Base-by-base conservation (phyloP, 2,329 filamentous ascomycete genomes). In the Aspergillus costaricaensis region DNA sequence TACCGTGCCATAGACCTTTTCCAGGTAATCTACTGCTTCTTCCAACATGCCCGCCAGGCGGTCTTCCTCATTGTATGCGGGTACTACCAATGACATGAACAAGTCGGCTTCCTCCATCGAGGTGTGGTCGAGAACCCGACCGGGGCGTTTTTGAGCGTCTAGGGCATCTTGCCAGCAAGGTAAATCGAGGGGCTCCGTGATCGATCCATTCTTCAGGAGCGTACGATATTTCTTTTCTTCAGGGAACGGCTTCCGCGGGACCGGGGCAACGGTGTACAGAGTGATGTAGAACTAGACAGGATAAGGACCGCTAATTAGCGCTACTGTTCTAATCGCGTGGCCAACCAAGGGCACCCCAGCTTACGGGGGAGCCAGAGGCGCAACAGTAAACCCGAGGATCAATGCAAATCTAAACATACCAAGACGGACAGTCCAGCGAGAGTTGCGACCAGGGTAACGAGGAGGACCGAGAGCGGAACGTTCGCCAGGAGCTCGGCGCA, bases 61-160 rank as follows among this genome's bases (percentile, higher is more conserved):
- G 60, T 90, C 84, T 74, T 94, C 89, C 73, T 99, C 95, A 68
- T 99, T 99, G 83, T 92, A 99, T 9, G 95, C 95, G 0, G 95
- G 95, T 47, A 99, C 89, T 0, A 99, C 92, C 7, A 98, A 88
- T 57, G 91, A 95, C 81, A 99, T 87, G 73, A 90, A 90, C n/a
- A 97, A 78, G 63, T 93, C 88, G 14, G 92, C 85, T 2, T 88
- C 83, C 65, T 92, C 89, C 57, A 96, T 89, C 48, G 78, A 78
- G 19, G 76, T 72, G 63, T 78, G 71, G 64, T 78, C 68, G 68
- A 69, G 61, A 48, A 63, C 66, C 67, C 71, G 68, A 82, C 80
- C 80, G 51, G 81, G 76, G 70, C 81, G 84, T 72, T 84, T 85
- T 75, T 85, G 86, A 52, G 82, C 83, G 32, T 88, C 83, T 85